Evolutionary conservation across 75 land plant genomes (phyloP).

Genomic region (Picea sitchensis): DNA sequence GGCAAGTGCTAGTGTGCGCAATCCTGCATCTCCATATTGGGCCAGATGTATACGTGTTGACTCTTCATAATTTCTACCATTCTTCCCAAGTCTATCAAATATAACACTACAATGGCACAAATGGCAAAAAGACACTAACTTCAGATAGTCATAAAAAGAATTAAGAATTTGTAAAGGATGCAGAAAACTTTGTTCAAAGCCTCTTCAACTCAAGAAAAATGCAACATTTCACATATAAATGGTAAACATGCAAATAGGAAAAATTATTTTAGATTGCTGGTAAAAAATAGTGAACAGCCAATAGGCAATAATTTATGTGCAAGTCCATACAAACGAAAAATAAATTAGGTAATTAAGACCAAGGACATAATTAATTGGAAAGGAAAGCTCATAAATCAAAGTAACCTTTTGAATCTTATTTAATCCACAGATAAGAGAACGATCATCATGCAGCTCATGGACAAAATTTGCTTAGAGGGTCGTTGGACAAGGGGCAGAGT

Average conservation of each 20-base stretch:
- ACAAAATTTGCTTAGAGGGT: too few relatives aligned
- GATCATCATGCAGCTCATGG: too few relatives aligned
- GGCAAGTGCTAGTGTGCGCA: conserved; percentile 76
- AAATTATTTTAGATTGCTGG: background rate
- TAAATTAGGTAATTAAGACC: too few relatives aligned
- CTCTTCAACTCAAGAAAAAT: background rate
- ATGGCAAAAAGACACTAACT: background rate
- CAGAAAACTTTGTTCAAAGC: background rate
- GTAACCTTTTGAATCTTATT: too few relatives aligned
- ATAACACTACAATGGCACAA: conserved; percentile 46
- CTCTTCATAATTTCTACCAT: conserved; percentile 48
- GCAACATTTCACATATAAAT: too few relatives aligned
- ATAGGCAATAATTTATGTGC: background rate
- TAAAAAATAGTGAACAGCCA: background rate
- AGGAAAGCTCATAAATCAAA: too few relatives aligned
- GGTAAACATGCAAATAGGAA: background rate
- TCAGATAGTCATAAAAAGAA: background rate
- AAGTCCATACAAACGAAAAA: too few relatives aligned
- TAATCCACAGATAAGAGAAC: too few relatives aligned
- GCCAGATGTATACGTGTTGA: conserved; percentile 59
- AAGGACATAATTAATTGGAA: too few relatives aligned
- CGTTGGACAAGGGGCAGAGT: too few relatives aligned
- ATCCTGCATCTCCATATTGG: conserved; percentile 77
- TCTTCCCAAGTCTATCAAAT: conserved; percentile 62
- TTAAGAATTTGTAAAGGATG: background rate